A percentile compares a stretch with the other conserved stretches of the same genome.
Evolutionary conservation across 257 asterid genomes (phyloP).

Genomic region (Solanum piurae): DNA sequence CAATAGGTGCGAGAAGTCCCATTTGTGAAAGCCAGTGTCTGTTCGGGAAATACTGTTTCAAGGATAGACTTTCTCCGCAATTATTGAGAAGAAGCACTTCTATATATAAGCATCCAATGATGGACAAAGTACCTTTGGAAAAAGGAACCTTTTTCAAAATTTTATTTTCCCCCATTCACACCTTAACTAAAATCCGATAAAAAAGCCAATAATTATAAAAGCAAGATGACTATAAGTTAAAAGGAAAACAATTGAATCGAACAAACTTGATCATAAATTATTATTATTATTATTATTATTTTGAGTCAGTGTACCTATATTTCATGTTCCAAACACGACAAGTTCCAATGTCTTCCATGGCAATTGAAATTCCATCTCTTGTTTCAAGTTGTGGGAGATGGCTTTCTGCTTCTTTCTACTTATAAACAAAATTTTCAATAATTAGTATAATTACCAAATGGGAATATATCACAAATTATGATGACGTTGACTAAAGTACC

Average conservation of each 20-base stretch:
- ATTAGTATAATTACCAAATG: background rate
- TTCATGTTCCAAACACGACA: slow-evolving; percentile 84
- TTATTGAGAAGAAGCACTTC: background rate
- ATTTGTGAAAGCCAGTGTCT: background rate
- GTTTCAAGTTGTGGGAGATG: slow-evolving; percentile 87
- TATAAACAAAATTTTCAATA: background rate
- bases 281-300: background rate
- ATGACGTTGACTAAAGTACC: slow-evolving; percentile 16
- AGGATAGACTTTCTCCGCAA: background rate
- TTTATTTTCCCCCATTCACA: background rate
- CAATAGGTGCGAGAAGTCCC: background rate
- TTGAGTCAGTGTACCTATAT: slow-evolving; percentile 34
- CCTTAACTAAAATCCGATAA: background rate
- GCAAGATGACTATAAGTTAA: background rate
- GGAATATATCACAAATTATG: background rate
- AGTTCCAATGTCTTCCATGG: slow-evolving; percentile 89
- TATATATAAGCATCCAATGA: background rate
- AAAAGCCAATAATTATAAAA: background rate
- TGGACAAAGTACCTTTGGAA: background rate
- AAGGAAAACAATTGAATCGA: background rate
- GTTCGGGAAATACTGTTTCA: background rate
- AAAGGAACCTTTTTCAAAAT: background rate
- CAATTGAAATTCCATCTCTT: slow-evolving; percentile 79
- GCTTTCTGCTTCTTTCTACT: slow-evolving; percentile 82
- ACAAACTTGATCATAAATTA: background rate